phyloP scores from a whole-genome alignment of 179 eudicot species.

The Amaranthus tricolor region DNA sequence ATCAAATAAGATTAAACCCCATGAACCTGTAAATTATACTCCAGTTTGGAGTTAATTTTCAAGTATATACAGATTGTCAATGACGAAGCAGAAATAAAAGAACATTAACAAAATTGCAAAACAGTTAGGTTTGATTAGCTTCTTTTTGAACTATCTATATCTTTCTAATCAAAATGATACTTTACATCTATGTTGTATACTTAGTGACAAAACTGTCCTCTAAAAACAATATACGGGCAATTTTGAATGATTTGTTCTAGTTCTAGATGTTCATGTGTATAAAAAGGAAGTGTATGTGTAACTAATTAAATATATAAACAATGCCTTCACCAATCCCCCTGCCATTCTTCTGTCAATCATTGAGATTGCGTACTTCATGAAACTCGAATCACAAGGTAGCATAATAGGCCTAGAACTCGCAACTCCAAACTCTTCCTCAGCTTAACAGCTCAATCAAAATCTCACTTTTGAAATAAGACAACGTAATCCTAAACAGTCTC shows the following conservation, averaged over 20 bases:
- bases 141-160: background rate
- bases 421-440: constrained; percentile 40
- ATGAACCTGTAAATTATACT: too few species aligned
- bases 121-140: background rate
- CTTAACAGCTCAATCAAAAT: constrained; percentile 38
- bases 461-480: constrained; percentile 24
- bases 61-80: background rate
- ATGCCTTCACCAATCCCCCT: constrained; percentile 2
- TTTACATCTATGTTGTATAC: background rate
- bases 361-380: constrained; percentile 24
- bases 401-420: constrained; percentile 25
- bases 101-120: too few species aligned
- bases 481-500: constrained; percentile 34
- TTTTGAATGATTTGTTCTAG: background rate
- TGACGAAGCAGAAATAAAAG: too few species aligned
- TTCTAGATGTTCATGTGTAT: background rate
- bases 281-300: constrained; percentile 8
- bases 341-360: constrained; percentile 6
- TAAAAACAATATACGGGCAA: constrained; percentile 10
- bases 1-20: too few species aligned
- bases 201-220: background rate
- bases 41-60: background rate
- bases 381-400: constrained; percentile 35
- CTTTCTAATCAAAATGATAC: background rate
- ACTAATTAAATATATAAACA: background rate